Percentiles rank a stretch among this genome's conserved stretches.
Evolutionary conservation across 169 alveolate genomes (phyloP).

Genomic region (Cryptosporidium tyzzeri): DNA sequence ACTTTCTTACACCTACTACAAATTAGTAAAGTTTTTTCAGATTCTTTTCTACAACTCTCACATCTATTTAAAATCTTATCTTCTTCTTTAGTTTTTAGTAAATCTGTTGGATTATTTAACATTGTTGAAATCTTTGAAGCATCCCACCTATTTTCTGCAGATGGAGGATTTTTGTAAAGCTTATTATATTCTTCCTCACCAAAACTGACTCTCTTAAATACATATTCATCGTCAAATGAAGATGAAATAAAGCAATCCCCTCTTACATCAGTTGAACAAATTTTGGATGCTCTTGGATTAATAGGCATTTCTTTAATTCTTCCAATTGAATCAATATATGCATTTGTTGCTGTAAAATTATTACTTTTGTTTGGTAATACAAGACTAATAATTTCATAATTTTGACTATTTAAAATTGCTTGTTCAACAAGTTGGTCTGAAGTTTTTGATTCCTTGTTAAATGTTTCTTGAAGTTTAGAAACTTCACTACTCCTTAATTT

Average conservation of each 20-base stretch:
- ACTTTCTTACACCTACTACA: conserved; percentile 90
- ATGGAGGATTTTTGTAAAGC: conserved; percentile 87
- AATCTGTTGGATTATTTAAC: conserved; percentile 75
- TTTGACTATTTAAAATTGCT: conserved; percentile 49
- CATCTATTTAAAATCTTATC: conserved; percentile 68
- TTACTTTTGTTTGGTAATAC: conserved; percentile 87
- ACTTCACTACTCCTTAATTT: conserved; percentile 79
- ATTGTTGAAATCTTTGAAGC: conserved; percentile 60
- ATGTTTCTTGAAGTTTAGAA: conserved; percentile 77
- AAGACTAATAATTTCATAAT: conserved; percentile 89
- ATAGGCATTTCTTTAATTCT: conserved; percentile 87
- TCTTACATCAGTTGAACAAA: conserved; percentile 89
- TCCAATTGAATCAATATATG: conserved; percentile 91
- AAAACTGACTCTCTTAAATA: conserved; percentile 85
- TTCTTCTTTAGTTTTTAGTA: conserved; percentile 45
- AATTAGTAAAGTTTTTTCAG: conserved; percentile 77
- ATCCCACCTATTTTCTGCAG: conserved; percentile 85
- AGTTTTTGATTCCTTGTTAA: conserved; percentile 78
- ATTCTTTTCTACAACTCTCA: conserved; percentile 82
- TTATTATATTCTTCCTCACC: conserved; percentile 83
- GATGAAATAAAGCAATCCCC: conserved; percentile 91
- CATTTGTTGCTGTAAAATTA: conserved; percentile 84
- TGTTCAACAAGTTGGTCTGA: conserved; percentile 29
- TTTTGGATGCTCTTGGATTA: conserved; percentile 90
- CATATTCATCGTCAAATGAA: conserved; percentile 90